Conservation (phyloP, 1,139 yeast species). For the Blastobotrys petasosporus region DNA sequence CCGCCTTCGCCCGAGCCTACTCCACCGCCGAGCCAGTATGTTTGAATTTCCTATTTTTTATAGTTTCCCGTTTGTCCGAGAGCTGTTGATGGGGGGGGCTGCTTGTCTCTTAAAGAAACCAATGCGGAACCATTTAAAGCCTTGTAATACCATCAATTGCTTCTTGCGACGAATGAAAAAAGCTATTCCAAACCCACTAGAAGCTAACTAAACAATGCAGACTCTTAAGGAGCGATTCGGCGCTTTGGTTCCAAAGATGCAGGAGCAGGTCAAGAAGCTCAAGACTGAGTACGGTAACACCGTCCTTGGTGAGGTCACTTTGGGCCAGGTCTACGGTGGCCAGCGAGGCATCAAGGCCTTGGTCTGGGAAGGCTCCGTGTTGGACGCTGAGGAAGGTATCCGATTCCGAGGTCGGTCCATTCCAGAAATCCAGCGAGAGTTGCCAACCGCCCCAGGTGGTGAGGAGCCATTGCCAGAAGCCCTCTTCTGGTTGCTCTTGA, state of each 20-base stretch:
- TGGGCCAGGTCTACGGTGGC: conserved; percentile 99
- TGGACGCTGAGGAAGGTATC: conserved; percentile 97
- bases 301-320: conserved; percentile 84
- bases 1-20: conserved; percentile 27
- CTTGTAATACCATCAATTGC: too few relatives aligned
- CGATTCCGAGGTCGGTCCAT: conserved; percentile 98
- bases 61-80: too few relatives aligned
- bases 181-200: too few relatives aligned
- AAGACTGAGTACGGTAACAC: conserved; percentile 86
- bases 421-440: conserved; percentile 86
- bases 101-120: background rate
- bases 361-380: conserved; percentile 98
- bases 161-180: too few relatives aligned
- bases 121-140: background rate
- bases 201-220: conserved; percentile 26
- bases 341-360: conserved; percentile 97
- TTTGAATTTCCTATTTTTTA: background rate
- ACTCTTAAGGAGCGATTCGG: conserved; percentile 91
- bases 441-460: conserved; percentile 92
- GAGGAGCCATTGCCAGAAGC: conserved; percentile 56
- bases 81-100: too few relatives aligned
- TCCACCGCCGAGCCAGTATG: conserved; percentile 32
- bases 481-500: conserved; percentile 55
- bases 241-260: conserved; percentile 85
- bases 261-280: conserved; percentile 84